Evolutionary conservation across 2,329 filamentous ascomycete genomes (phyloP).

Genomic region (Paecilomyces dactylethromorphus): DNA sequence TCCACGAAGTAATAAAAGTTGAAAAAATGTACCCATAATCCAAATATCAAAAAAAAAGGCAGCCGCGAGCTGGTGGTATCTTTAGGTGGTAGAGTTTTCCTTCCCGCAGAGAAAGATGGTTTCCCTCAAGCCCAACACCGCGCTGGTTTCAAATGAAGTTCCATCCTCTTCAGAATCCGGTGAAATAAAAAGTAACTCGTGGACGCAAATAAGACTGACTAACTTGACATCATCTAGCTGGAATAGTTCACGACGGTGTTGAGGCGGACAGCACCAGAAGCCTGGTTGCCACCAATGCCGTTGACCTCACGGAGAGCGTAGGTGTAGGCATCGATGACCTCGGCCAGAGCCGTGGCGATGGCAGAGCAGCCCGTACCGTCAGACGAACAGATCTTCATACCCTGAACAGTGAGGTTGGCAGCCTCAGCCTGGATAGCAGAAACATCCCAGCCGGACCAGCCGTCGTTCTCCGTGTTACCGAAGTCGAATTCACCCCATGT

Average conservation of each 20-base stretch:
- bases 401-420: slow-evolving; percentile 20
- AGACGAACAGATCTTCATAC: slow-evolving; percentile 31
- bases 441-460: slow-evolving; percentile 34
- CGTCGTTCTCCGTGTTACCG: slow-evolving; percentile 21
- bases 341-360: slow-evolving; percentile 17
- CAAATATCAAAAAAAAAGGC: not conserved
- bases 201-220: not conserved
- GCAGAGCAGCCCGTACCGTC: slow-evolving; percentile 21
- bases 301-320: slow-evolving; percentile 16
- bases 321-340: slow-evolving; percentile 28
- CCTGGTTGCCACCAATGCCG: slow-evolving; percentile 22
- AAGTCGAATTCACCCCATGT: slow-evolving; percentile 39
- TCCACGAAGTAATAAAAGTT: not conserved
- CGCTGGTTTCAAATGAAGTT: not conserved
- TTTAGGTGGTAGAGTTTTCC: not conserved
- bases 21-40: not conserved
- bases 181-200: not conserved
- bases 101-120: not conserved
- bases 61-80: not conserved
- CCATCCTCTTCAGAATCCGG: not conserved
- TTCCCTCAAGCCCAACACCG: not conserved
- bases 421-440: slow-evolving; percentile 30
- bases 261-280: slow-evolving; percentile 24
- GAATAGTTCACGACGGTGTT: slow-evolving; percentile 24
- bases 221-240: not conserved